Base-by-base conservation (phyloP, 75 land plant species). In the Sequoiadendron giganteum region DNA sequence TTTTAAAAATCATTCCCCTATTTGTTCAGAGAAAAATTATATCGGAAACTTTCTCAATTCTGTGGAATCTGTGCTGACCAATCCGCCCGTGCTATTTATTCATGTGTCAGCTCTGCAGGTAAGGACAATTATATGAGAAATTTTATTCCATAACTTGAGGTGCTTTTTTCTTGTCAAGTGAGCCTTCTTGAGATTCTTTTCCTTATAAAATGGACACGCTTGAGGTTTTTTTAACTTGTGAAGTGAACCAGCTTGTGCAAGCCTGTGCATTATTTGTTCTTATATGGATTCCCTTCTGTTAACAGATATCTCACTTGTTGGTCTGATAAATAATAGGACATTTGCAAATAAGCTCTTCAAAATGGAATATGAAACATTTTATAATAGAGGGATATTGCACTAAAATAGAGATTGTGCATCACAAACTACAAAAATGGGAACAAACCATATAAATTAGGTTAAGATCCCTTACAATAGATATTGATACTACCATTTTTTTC, bases 51-150 rank as follows among this genome's bases (percentile, higher is more conserved):
- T 90, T 34, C 42, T 91, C n/a, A 91, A 89, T 43, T 90, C 89
- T 34, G 40, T 97, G 54, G 99, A 98, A 80, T 92, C 95, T 58
- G 90, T 94, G 68, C 85, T 91, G 76, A 92, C 92, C 40, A 89
- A 83, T 90, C 96, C 94, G 36, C 92, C 99, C 1, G 93, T 93
- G 16, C 61, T 98, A 32, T 93, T 88, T 75, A 91, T 98, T 65
- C 95, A 93, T 83, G 99, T 95, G 21, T 91, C 95, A 78, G 91
- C 88, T 84, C 34, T 95, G 55, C 96, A 97, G 97, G 99, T 92
- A 82, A 81, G n/a, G 49, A 47, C 49, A 43, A 25, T 45, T 82
- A 9, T 30, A n/a, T 3, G 14, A 82, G 14, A 11, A 82, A 25
- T 79, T 79, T 47, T 11, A 45, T 82, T 47, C 19, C 28, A 7